Percentiles rank a stretch among this genome's conserved stretches.
These are phyloP conservation scores for Ophiocordyceps unilateralis DNA, from an alignment of 2,329 filamentous ascomycete species.

Conservation along the genomic window DNA sequence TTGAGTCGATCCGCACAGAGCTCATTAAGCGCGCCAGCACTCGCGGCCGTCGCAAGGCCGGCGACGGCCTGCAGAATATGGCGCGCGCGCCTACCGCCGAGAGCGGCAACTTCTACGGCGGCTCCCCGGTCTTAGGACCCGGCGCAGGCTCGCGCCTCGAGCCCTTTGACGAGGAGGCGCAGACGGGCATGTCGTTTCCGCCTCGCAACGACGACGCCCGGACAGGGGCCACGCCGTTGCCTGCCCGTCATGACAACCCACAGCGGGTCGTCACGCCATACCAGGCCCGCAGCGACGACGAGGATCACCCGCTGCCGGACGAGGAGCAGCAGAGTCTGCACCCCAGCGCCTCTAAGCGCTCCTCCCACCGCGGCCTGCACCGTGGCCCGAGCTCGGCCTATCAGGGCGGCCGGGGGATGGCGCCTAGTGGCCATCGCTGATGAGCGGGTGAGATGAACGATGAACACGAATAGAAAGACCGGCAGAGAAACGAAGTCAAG, in stretches of 20 bases:
- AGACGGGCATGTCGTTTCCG: constrained; percentile 15
- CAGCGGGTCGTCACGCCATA: neutral
- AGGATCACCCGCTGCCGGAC: constrained; percentile 1
- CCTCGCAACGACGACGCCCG: constrained; percentile 13
- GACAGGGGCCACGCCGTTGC: neutral
- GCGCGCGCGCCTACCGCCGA: constrained; percentile 7
- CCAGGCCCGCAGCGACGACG: neutral
- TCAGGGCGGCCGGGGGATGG: constrained; percentile 4
- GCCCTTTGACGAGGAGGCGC: constrained; percentile 26
- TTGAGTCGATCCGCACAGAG: constrained; percentile 18
- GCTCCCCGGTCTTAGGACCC: constrained; percentile 9
- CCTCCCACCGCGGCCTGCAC: constrained; percentile 1
- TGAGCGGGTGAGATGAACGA: no score
- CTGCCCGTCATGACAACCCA: neutral
- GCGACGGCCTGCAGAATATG: constrained; percentile 23
- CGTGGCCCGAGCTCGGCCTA: constrained; percentile 3
- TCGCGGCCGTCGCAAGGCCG: constrained; percentile 30
- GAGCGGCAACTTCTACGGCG: constrained; percentile 3
- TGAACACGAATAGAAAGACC: neutral
- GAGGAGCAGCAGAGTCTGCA: constrained; percentile 6
- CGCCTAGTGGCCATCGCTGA: constrained; percentile 1
- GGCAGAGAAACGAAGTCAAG: neutral
- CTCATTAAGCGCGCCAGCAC: constrained; percentile 25
- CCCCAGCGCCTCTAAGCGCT: constrained; percentile 2
- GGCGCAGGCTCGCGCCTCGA: constrained; percentile 14